Conservation (phyloP, 345 rosid species). For the Ceriops decandra region DNA sequence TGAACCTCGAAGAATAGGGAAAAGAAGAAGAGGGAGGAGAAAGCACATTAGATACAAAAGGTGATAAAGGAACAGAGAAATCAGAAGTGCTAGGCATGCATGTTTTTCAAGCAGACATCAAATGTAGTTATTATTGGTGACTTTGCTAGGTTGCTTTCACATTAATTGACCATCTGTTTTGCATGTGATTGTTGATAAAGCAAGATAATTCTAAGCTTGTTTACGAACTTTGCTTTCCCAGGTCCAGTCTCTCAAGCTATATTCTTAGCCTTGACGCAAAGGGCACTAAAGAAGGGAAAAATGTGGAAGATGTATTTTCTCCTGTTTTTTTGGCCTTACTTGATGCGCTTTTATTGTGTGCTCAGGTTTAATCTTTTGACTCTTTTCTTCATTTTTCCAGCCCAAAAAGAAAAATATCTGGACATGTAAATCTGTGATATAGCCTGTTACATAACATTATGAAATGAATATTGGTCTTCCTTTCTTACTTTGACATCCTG, state of each 20-base stretch:
- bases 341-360: constrained; percentile 75
- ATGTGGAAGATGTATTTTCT: constrained; percentile 52
- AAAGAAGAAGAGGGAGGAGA: no score
- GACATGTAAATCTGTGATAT: not conserved
- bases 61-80: no score
- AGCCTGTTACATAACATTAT: no score
- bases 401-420: not conserved
- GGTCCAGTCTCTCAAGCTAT: constrained; percentile 80
- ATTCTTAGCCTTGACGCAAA: constrained; percentile 56
- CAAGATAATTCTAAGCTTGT: not conserved
- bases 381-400: constrained; percentile 4
- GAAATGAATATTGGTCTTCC: no score
- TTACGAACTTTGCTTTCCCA: constrained; percentile 25
- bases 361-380: constrained; percentile 58
- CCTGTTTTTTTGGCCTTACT: constrained; percentile 76
- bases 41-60: no score
- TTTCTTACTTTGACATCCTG: no score
- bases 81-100: no score
- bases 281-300: constrained; percentile 38
- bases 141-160: not conserved
- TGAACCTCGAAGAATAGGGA: no score
- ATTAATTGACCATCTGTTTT: not conserved
- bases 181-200: constrained; percentile 5
- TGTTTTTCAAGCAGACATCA: not conserved
- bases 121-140: not conserved